Base-by-base conservation (phyloP, 2,329 filamentous ascomycete genomes). In the Colletotrichum eleusines region DNA sequence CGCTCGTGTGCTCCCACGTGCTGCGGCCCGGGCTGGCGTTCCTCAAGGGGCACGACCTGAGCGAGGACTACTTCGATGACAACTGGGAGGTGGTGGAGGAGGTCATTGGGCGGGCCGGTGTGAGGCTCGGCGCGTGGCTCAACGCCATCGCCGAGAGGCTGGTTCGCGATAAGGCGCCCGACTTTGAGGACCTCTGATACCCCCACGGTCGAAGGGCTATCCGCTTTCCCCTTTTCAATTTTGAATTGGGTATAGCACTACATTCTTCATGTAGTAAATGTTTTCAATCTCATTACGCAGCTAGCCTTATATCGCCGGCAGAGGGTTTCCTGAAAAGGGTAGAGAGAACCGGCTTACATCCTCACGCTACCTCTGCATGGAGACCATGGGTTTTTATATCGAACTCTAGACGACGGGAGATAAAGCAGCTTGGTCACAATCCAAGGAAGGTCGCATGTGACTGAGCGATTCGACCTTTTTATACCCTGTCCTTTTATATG, bases 81-180 rank as follows among this genome's bases (percentile, higher is more conserved):
- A 66, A 51, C n/a, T 69, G 66, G 66, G 66, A 70, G 57, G 61
- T 72, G 12, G 70, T 72, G 11, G 70, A 72, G n/a, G 66, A 70
- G 23, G 60, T 66, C 8, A 70, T 72, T 20, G 70, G 70, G 5
- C 65, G 53, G 18, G 70, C 70, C 11, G 70, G 70, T 6, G 61
- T 72, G 28, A 65, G 70, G 42, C 61, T 72, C 5, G 70, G 66
- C 18, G 70, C 70, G 4, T 72, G 70, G 70, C 33, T 72, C 38
- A 72, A 72, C 26, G 66, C 70, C 7, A 65, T 72, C 3, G 70
- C 70, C 18, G 66, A n/a, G 57, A 65, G 42, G 46, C 26, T 72
- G 26, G 31, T 31, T 33, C n/a, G 48, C 16, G 28, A 46, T 12
- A 9, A 44, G 26, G 48, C 12, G 8, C 54, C 54, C 7, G 28